A percentile compares a stretch with the other conserved stretches of the same genome.
Conservation (phyloP, 805 yeast genomes). For the Sugiyamaella marilandica region DNA sequence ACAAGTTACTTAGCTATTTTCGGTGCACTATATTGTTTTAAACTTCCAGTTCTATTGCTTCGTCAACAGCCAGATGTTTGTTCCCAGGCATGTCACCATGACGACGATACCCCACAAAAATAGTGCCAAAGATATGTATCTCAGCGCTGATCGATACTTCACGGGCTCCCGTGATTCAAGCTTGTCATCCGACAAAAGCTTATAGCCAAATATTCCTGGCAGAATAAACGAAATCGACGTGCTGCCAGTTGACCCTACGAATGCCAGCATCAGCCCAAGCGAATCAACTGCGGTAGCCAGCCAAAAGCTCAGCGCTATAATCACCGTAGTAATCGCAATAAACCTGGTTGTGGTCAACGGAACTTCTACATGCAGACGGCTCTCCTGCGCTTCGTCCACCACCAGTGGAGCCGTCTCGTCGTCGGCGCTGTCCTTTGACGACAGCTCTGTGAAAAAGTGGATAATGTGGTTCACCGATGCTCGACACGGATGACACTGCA, state of each 20-base stretch:
- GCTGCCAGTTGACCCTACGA: conserved; percentile 92
- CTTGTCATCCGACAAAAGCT: conserved; percentile 46
- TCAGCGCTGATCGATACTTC: conserved; percentile 26
- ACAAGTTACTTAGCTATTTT: too few species aligned
- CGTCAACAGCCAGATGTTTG: conserved; percentile 27
- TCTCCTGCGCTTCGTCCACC: neutral
- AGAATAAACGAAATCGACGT: conserved; percentile 86
- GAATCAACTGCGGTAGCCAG: conserved; percentile 66
- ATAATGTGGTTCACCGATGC: conserved; percentile 72
- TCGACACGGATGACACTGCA: conserved; percentile 88
- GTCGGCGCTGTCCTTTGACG: neutral
- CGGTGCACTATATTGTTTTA: too few species aligned
- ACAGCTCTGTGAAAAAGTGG: conserved; percentile 38
- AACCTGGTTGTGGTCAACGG: conserved; percentile 28
- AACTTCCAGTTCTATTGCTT: neutral
- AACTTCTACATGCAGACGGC: conserved; percentile 10
- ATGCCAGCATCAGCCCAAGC: conserved; percentile 73
- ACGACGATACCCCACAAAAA: conserved; percentile 65
- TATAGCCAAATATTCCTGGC: conserved; percentile 84
- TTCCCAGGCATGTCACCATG: conserved; percentile 59
- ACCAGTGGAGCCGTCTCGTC: conserved; percentile 2
- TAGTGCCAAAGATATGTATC: conserved; percentile 50
- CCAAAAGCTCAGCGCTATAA: conserved; percentile 52
- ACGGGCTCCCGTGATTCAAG: conserved; percentile 19
- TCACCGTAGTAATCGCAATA: conserved; percentile 37